Percentiles rank a stretch among this genome's conserved stretches.
Conservation (phyloP, 73 alveolate genomes). For the Tetrahymena elliotti region DNA sequence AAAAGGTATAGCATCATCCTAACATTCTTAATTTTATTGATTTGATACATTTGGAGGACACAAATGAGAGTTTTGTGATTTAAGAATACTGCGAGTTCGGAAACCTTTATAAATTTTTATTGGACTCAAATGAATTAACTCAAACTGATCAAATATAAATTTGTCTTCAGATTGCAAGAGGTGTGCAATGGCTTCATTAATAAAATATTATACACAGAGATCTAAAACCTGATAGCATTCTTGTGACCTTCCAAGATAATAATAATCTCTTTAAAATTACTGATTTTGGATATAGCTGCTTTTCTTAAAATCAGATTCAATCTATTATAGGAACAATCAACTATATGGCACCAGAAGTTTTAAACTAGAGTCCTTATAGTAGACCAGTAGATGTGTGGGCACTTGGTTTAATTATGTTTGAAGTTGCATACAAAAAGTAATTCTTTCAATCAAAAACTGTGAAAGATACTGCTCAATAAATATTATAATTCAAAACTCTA, state of each 20-base stretch:
- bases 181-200: neutral
- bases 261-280: neutral
- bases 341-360: neutral
- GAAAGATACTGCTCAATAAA: neutral
- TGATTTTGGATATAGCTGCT: neutral
- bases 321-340: neutral
- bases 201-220: neutral
- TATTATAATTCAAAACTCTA: neutral
- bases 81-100: neutral
- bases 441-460: neutral
- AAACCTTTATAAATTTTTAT: neutral
- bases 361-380: neutral
- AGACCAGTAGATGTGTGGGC: neutral
- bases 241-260: neutral
- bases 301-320: neutral
- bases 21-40: neutral
- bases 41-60: neutral
- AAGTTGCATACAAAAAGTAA: neutral
- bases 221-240: neutral
- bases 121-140: neutral
- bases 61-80: neutral
- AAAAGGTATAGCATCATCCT: neutral
- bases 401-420: neutral
- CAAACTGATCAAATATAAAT: neutral
- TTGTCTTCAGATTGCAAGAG: neutral